phyloP scores from a whole-genome alignment of 2,329 filamentous ascomycete genomes.

The Chaetoscypha palmicola region DNA sequence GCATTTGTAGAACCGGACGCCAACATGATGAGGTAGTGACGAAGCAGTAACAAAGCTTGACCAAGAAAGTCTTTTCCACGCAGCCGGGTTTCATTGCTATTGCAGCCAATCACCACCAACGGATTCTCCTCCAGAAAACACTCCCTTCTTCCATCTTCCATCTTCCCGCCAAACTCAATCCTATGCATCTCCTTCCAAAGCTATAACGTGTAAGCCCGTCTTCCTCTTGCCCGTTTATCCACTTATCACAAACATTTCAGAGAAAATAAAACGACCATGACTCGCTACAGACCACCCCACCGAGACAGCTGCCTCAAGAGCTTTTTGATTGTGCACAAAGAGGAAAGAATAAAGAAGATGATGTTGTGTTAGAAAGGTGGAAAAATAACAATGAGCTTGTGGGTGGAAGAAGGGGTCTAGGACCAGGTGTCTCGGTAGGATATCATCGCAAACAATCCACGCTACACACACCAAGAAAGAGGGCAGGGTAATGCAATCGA shows the following conservation, averaged over 20 bases:
- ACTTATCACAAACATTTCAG: slow-evolving; percentile 19
- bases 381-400: slow-evolving; percentile 15
- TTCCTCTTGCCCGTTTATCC: slow-evolving; percentile 14
- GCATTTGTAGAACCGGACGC: slow-evolving; percentile 20
- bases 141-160: slow-evolving; percentile 16
- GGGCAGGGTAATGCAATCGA: slow-evolving; percentile 29
- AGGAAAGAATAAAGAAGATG: slow-evolving; percentile 17
- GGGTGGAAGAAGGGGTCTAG: slow-evolving; percentile 21
- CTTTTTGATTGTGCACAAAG: slow-evolving; percentile 24
- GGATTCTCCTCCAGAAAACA: slow-evolving; percentile 13
- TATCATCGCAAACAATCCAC: slow-evolving; percentile 30
- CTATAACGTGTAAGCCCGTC: slow-evolving; percentile 5
- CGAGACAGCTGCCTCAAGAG: slow-evolving; percentile 22
- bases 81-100: slow-evolving; percentile 9
- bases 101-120: slow-evolving; percentile 3
- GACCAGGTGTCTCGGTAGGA: slow-evolving; percentile 29
- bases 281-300: slow-evolving; percentile 19
- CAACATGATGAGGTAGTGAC: slow-evolving; percentile 8
- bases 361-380: slow-evolving; percentile 16
- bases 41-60: slow-evolving; percentile 14
- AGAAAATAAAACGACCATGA: slow-evolving; percentile 15
- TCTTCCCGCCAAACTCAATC: slow-evolving; percentile 9
- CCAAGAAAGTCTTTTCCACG: slow-evolving; percentile 6
- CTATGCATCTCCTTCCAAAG: slow-evolving; percentile 2
- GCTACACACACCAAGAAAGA: slow-evolving; percentile 27